Evolutionary conservation across 805 yeast genomes (phyloP).

Genomic region (Barnettozyma wickerhamii): DNA sequence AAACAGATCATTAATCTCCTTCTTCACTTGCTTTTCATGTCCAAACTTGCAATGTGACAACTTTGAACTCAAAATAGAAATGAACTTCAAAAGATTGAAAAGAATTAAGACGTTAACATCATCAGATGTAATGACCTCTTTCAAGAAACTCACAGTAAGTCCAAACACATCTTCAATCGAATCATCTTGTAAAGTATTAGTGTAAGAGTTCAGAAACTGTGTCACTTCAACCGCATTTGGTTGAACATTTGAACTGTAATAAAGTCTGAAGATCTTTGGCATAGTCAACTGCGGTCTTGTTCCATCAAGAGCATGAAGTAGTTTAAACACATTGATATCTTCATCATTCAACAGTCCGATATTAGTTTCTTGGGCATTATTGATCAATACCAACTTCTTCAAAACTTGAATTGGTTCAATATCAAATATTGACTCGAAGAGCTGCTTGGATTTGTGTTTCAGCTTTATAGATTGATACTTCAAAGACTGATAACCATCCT

Average conservation of each 20-base stretch:
- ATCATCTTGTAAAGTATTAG: constrained; percentile 65
- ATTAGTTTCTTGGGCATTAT: constrained; percentile 11
- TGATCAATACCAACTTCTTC: constrained; percentile 52
- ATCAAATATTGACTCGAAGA: constrained; percentile 59
- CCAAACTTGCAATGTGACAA: constrained; percentile 56
- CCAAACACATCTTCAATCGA: constrained; percentile 77
- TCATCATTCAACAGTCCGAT: constrained; percentile 6
- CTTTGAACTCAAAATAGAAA: constrained; percentile 50
- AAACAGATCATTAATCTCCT: constrained; percentile 48
- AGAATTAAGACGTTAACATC: constrained; percentile 42
- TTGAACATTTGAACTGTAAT: constrained; percentile 25
- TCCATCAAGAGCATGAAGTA: constrained; percentile 79
- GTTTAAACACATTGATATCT: constrained; percentile 42
- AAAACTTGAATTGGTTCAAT: constrained; percentile 71
- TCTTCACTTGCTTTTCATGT: constrained; percentile 52
- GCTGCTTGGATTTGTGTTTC: constrained; percentile 62
- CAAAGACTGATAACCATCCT: constrained; percentile 30
- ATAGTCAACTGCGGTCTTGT: constrained; percentile 73
- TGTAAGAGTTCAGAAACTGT: constrained; percentile 47
- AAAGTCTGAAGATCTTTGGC: constrained; percentile 59
- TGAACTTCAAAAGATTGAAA: constrained; percentile 49
- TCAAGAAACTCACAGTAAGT: constrained; percentile 52
- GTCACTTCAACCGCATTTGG: constrained; percentile 14
- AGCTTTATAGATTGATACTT: constrained; percentile 52
- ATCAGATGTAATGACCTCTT: constrained; percentile 44